Conservation (phyloP, 108 stramenopile genomes). For the Pinguiococcus pyrenoidosus region DNA sequence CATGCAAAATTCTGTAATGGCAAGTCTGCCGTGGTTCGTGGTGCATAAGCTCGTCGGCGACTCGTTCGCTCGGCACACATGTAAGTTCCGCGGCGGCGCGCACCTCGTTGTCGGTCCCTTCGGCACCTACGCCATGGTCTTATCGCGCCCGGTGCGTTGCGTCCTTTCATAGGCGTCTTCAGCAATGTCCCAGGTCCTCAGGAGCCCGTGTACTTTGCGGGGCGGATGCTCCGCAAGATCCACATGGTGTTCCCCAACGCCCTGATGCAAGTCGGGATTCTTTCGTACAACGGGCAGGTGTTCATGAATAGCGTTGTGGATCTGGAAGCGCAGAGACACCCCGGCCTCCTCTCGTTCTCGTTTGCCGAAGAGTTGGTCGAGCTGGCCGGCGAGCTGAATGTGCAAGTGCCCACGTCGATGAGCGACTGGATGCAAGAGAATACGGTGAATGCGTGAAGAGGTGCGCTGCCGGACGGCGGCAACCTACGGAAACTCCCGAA, state of each 20-base stretch:
- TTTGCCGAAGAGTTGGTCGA: not conserved
- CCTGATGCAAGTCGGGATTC: not conserved
- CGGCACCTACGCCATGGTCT: not conserved
- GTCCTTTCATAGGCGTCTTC: too few species aligned
- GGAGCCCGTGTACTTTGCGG: slow-evolving; percentile 22
- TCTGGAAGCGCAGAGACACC: not conserved
- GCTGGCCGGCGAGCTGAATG: not conserved
- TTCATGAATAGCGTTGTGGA: not conserved
- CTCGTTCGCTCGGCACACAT: slow-evolving; percentile 25
- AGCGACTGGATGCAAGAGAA: too few species aligned
- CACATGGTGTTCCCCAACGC: slow-evolving; percentile 27
- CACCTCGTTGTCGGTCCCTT: not conserved
- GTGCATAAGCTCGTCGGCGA: slow-evolving; percentile 23
- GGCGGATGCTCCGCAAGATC: slow-evolving; percentile 5
- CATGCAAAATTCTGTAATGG: slow-evolving; percentile 24
- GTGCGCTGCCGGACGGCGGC: too few species aligned
- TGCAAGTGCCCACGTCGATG: too few species aligned
- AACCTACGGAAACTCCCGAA: too few species aligned
- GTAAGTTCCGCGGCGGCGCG: not conserved
- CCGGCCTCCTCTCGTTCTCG: not conserved
- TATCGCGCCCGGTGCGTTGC: too few species aligned
- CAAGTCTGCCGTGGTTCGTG: slow-evolving; percentile 17
- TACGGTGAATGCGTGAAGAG: too few species aligned
- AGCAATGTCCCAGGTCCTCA: slow-evolving; percentile 34
- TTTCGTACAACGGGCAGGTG: not conserved